Percentiles rank a stretch among this genome's conserved stretches.
These are phyloP conservation scores for Royoungia palumana DNA, from an alignment of 768 basidiomycete genomes.

Conservation along the genomic window DNA sequence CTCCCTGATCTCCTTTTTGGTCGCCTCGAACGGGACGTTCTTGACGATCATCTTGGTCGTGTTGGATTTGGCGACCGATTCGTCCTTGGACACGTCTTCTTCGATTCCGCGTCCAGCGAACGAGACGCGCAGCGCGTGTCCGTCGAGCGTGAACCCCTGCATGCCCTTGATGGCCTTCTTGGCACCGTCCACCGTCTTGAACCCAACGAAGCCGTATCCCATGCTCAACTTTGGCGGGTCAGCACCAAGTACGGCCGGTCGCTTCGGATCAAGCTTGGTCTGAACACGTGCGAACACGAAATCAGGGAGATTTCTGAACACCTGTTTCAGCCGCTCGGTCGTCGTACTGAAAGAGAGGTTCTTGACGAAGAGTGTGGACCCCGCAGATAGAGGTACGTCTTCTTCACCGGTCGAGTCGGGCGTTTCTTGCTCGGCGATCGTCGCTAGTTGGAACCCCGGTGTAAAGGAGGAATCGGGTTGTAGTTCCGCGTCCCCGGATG, in stretches of 20 bases:
- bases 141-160: conserved; percentile 82
- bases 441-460: conserved; percentile 32
- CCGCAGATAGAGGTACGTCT: conserved; percentile 47
- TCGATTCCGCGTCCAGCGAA: conserved; percentile 81
- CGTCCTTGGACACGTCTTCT: conserved; percentile 48
- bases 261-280: conserved; percentile 85
- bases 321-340: conserved; percentile 59
- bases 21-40: conserved; percentile 96
- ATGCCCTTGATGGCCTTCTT: conserved; percentile 70
- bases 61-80: conserved; percentile 46
- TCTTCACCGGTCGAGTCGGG: conserved; percentile 35
- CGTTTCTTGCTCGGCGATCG: conserved; percentile 42
- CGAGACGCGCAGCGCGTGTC: conserved; percentile 77
- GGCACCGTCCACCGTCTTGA: conserved; percentile 72
- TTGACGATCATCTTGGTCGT: conserved; percentile 97
- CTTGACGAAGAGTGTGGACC: conserved; percentile 90
- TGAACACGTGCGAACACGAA: conserved; percentile 89
- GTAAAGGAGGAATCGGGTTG: conserved; percentile 10
- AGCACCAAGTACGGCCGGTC: conserved; percentile 34
- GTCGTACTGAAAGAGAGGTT: conserved; percentile 94
- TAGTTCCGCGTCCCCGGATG: conserved; percentile 24
- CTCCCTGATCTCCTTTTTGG: conserved; percentile 86
- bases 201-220: conserved; percentile 97
- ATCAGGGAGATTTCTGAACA: conserved; percentile 71
- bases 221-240: conserved; percentile 67